These are phyloP conservation scores for Hyaloscypha bicolor DNA, from an alignment of 495 filamentous ascomycete species.

Conservation along the genomic window DNA sequence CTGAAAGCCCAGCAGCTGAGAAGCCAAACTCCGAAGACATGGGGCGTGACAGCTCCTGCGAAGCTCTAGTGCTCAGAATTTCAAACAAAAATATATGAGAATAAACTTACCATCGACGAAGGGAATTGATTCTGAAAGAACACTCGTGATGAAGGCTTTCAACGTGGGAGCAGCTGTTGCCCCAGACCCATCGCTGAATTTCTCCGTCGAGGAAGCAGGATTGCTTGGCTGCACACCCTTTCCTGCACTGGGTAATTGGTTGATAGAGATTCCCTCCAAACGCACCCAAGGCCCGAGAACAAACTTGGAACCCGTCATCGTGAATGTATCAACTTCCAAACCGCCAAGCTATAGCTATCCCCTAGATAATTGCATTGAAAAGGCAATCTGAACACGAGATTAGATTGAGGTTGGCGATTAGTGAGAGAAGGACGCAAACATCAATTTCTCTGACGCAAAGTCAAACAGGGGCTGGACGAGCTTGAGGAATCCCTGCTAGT, in stretches of 20 bases:
- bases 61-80: no score
- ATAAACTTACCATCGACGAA: conserved; percentile 47
- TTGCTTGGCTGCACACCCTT: conserved; percentile 20
- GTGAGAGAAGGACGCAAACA: background rate
- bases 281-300: conserved; percentile 26
- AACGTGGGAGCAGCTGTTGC: conserved; percentile 32
- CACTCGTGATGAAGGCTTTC: conserved; percentile 40
- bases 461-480: conserved; percentile 16
- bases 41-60: no score
- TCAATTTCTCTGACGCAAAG: conserved; percentile 20
- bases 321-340: background rate
- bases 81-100: no score
- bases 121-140: conserved; percentile 57
- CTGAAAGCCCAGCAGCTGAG: no score
- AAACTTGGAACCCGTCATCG: background rate
- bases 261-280: conserved; percentile 40
- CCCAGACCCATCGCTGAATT: conserved; percentile 14
- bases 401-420: background rate
- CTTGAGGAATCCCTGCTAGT: background rate
- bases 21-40: no score
- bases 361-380: conserved; percentile 3
- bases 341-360: background rate
- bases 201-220: conserved; percentile 9
- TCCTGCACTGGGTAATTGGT: conserved; percentile 41
- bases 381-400: background rate